Evolutionary conservation across 73 alveolate genomes (phyloP).

Genomic region (Paramecium sexaurelia): DNA sequence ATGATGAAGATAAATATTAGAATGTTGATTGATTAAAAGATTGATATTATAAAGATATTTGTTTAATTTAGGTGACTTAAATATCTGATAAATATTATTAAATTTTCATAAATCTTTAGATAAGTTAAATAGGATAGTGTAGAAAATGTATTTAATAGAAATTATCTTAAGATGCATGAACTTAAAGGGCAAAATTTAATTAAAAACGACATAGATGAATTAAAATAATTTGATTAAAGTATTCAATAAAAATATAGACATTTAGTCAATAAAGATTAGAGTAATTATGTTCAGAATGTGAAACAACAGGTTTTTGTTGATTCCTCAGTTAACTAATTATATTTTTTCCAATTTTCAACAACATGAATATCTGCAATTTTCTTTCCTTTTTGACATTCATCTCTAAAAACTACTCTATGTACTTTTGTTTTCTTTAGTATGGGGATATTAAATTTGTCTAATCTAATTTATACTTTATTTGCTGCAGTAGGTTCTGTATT

Average conservation of each 20-base stretch:
- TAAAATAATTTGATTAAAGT: background rate
- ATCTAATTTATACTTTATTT: background rate
- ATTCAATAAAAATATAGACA: background rate
- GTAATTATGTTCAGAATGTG: background rate
- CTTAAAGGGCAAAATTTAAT: background rate
- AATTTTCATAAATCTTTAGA: background rate
- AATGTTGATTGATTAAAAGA: background rate
- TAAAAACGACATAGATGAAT: background rate
- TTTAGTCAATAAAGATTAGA: background rate
- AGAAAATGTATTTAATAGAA: too few relatives aligned
- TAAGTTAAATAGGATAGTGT: too few relatives aligned
- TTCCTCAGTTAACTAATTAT: background rate
- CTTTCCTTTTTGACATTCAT: background rate
- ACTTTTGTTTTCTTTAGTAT: slow-evolving; percentile 29
- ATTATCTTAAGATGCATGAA: background rate
- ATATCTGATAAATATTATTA: background rate
- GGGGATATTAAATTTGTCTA: background rate
- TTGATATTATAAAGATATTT: background rate
- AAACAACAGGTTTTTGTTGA: background rate
- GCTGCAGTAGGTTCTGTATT: slow-evolving; percentile 21
- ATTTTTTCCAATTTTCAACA: slow-evolving; percentile 35
- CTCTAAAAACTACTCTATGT: slow-evolving; percentile 40
- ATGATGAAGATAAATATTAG: background rate
- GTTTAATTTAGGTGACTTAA: background rate
- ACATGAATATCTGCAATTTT: background rate